phyloP scores from a whole-genome alignment of 441 rosid genomes.

The Corymbia citriodora region DNA sequence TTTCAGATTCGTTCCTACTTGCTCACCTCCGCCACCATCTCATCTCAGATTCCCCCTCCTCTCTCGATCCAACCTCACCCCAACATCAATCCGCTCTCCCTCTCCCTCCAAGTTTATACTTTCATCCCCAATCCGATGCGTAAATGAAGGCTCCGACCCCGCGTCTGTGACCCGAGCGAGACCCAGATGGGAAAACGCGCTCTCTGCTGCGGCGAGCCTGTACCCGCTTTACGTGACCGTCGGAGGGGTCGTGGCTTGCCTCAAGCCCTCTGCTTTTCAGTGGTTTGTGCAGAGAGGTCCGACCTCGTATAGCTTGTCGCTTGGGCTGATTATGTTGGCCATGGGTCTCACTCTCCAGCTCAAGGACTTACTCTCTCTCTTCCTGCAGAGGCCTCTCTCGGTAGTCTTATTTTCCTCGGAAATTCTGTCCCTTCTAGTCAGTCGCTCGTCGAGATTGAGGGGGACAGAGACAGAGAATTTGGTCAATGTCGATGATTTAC shows the following conservation, averaged over 20 bases:
- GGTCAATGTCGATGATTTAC: not conserved
- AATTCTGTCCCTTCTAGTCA: not conserved
- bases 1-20: slow-evolving; percentile 3
- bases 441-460: not conserved
- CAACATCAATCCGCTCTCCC: not conserved
- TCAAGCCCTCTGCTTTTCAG: slow-evolving; percentile 45
- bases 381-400: slow-evolving; percentile 45
- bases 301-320: slow-evolving; percentile 42
- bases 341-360: slow-evolving; percentile 70
- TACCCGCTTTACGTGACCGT: slow-evolving; percentile 57
- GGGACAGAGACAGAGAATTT: not conserved
- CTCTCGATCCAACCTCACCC: not conserved
- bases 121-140: slow-evolving; percentile 7
- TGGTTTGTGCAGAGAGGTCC: slow-evolving; percentile 53
- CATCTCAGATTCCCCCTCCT: slow-evolving; percentile 3
- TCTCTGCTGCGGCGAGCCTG: slow-evolving; percentile 51
- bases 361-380: slow-evolving; percentile 44
- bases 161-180: slow-evolving; percentile 7
- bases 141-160: slow-evolving; percentile 7
- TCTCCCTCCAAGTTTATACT: not conserved
- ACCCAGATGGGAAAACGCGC: slow-evolving; percentile 39
- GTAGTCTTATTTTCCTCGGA: slow-evolving; percentile 19
- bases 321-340: slow-evolving; percentile 55
- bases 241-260: slow-evolving; percentile 51
- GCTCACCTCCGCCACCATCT: slow-evolving; percentile 5